Evolutionary conservation across 306 rosid genomes (phyloP), one percentile per base, ranked within the genome.

Genomic region (Sicyos edulis): DNA sequence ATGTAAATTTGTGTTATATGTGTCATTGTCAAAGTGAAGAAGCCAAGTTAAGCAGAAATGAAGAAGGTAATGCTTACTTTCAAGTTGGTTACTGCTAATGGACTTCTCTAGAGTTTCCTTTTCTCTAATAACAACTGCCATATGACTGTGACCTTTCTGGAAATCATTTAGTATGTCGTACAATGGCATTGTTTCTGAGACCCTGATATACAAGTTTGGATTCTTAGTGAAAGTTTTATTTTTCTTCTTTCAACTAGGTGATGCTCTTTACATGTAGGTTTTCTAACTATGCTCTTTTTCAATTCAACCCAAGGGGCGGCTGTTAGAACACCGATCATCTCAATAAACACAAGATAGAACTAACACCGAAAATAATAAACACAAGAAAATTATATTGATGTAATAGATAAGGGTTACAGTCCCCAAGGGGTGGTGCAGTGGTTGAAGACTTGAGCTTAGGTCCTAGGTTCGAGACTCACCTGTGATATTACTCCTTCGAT

Each of bases 121-220:
- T 26, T 44, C 76, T 78, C 81, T 80, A 50, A 88, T 71, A 72
- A 90, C 89, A 74, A 81, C 87, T 44, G 96, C 96, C 96, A 90
- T 90, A 81, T 90, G 93, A 76, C 96, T 90, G 63, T 87, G 92
- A 22, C 96, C 96, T 83, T 87, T 86, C 63, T 90, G 96, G 80
- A 88, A 90, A 80, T 87, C 93, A 60, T 90, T 88, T 79, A 90
- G 80, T 73, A 87, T 90, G 78, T 90, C 91, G 77, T 90, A 90
- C 26, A 90, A 75, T 10, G 93, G 96, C 89, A 90, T 70, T 14
- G 78, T 83, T 75, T 88, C 93, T 53, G 85, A 78, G 70, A 90
- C 88, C 80, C 96, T 90, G 74, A 69, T 77, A 74, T 32, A 16
- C 47, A 61, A 66, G 45, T 4, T 59, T 26, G 73, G 45, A 16